These are phyloP conservation scores for Phaeomoniella chlamydospora DNA, from an alignment of 2,329 filamentous ascomycete species.

Conservation along the genomic window DNA sequence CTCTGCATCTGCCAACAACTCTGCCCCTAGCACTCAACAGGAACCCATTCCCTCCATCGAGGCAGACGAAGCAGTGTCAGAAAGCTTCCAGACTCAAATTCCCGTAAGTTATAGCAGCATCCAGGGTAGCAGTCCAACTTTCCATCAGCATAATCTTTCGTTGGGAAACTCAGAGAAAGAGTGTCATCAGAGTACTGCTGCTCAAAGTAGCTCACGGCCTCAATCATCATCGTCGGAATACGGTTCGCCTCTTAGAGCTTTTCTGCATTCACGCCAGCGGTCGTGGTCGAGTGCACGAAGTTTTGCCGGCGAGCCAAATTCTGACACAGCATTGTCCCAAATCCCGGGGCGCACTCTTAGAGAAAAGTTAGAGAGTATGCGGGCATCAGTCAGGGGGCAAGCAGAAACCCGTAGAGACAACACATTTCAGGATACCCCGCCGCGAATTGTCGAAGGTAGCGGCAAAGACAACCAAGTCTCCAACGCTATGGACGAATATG, in stretches of 20 bases:
- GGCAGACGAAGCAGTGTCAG: background rate
- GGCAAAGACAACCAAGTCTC: background rate
- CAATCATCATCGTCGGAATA: too few relatives aligned
- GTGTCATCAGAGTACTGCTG: too few relatives aligned
- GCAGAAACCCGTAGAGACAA: background rate
- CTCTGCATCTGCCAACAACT: background rate
- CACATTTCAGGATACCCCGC: background rate
- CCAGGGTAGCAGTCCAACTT: too few relatives aligned
- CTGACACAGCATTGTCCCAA: background rate
- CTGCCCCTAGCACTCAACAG: background rate
- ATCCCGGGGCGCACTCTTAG: background rate
- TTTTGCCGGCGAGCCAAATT: too few relatives aligned
- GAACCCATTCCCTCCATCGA: background rate
- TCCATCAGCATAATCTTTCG: too few relatives aligned
- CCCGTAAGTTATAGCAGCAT: too few relatives aligned
- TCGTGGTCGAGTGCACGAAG: too few relatives aligned
- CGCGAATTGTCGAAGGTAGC: background rate
- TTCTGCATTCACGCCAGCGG: too few relatives aligned
- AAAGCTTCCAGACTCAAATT: background rate
- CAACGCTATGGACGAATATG: background rate
- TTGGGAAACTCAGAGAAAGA: too few relatives aligned
- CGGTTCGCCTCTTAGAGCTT: too few relatives aligned
- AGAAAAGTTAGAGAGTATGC: background rate
- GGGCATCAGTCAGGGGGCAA: background rate
- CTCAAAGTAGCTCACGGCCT: too few relatives aligned